Percentiles rank a stretch among this genome's conserved stretches.
These are phyloP conservation scores for Naganishia randhawae DNA, from an alignment of 768 basidiomycete genomes.

Conservation along the genomic window DNA sequence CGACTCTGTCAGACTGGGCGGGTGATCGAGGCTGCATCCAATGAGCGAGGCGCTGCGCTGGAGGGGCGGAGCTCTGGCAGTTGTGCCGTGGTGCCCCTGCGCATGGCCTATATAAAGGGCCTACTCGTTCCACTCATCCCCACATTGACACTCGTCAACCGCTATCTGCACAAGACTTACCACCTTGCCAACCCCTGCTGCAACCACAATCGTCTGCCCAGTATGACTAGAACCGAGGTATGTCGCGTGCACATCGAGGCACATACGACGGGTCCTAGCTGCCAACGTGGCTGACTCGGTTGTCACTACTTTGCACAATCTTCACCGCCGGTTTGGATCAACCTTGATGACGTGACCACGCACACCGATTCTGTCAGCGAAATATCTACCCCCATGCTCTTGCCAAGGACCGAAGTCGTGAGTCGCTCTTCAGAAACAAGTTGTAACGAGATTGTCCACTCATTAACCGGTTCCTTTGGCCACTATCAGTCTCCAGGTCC, in stretches of 20 bases:
- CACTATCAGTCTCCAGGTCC: constrained; percentile 57
- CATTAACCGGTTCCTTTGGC: background rate
- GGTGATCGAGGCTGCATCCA: background rate
- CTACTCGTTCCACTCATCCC: background rate
- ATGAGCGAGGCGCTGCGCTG: too few species aligned
- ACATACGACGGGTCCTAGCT: background rate
- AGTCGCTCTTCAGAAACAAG: background rate
- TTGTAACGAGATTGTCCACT: too few species aligned
- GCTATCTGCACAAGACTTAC: background rate
- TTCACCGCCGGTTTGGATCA: background rate
- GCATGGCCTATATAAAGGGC: background rate
- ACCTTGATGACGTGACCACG: background rate
- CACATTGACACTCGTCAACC: background rate
- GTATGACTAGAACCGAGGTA: constrained; percentile 29
- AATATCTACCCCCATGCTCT: constrained; percentile 45
- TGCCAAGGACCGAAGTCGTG: constrained; percentile 38
- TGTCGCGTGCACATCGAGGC: background rate
- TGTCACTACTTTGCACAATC: background rate
- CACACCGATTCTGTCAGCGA: constrained; percentile 32
- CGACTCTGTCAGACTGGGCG: background rate
- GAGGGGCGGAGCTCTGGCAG: too few species aligned
- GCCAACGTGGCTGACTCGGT: background rate
- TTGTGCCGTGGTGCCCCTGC: background rate
- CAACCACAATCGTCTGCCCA: background rate
- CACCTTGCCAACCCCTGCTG: too few species aligned